Evolutionary conservation across 371 early-diverging fungal genomes (phyloP).

Genomic region (Thermomucor indicae-seudaticae): DNA sequence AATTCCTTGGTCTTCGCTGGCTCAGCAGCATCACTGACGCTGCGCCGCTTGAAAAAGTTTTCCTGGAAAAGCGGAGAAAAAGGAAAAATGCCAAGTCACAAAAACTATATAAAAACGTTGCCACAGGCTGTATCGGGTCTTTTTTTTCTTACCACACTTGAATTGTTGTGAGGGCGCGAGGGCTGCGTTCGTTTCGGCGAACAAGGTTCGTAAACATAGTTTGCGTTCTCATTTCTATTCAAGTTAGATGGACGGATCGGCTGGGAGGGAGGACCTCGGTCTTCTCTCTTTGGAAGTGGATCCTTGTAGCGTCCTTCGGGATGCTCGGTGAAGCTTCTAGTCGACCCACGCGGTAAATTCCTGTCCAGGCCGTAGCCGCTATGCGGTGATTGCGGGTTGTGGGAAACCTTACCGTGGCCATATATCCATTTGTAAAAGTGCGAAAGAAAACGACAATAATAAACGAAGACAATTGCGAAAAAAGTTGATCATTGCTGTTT

Average conservation of each 20-base stretch:
- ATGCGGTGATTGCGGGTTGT: conserved; percentile 26
- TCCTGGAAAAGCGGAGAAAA: no score
- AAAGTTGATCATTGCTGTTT: not conserved
- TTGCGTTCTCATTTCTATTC: not conserved
- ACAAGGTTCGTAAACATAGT: not conserved
- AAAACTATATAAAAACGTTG: no score
- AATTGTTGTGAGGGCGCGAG: no score
- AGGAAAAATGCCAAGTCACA: no score
- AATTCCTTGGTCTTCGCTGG: no score
- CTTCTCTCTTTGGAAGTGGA: not conserved
- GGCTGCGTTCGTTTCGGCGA: no score
- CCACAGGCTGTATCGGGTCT: no score
- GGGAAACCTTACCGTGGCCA: conserved; percentile 38
- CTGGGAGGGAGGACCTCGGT: not conserved
- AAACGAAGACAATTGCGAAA: not conserved
- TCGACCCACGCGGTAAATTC: conserved; percentile 24
- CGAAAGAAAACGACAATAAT: conserved; percentile 15
- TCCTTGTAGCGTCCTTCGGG: no score
- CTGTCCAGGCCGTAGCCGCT: conserved; percentile 33
- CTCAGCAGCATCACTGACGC: no score
- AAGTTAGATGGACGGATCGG: not conserved
- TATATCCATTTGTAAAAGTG: conserved; percentile 2
- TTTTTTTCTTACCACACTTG: no score
- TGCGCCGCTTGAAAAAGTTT: no score
- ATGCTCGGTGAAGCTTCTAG: not conserved